Evolutionary conservation across 2,329 filamentous ascomycete genomes (phyloP).

Genomic region (Cordyceps cicadae): DNA sequence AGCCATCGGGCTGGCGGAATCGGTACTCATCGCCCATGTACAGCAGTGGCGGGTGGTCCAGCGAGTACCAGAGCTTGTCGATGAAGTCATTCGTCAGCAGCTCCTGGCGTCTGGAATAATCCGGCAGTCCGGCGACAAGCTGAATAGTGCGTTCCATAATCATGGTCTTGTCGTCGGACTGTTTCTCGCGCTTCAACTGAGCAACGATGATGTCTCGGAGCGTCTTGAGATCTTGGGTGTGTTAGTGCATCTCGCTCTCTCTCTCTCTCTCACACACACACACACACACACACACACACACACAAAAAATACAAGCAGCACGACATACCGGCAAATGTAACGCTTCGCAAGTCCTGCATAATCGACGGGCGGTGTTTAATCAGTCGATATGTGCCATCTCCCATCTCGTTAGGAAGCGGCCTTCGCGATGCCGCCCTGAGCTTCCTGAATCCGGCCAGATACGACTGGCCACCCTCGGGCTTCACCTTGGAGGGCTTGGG

Average conservation of each 20-base stretch:
- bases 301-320: too few relatives aligned
- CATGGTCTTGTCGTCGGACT: slow-evolving; percentile 68
- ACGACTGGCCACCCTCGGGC: background rate
- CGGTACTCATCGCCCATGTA: slow-evolving; percentile 54
- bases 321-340: background rate
- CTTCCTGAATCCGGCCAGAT: slow-evolving; percentile 23
- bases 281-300: background rate
- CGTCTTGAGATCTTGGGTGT: slow-evolving; percentile 50
- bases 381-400: slow-evolving; percentile 51
- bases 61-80: slow-evolving; percentile 59
- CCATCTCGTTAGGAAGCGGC: slow-evolving; percentile 55
- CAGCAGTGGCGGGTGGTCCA: slow-evolving; percentile 64
- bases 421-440: slow-evolving; percentile 41
- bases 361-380: slow-evolving; percentile 35
- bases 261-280: background rate
- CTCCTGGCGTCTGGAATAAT: slow-evolving; percentile 51
- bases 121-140: slow-evolving; percentile 57
- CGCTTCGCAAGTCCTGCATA: slow-evolving; percentile 2
- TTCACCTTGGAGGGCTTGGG: background rate
- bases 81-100: slow-evolving; percentile 61
- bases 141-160: slow-evolving; percentile 67
- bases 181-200: slow-evolving; percentile 54
- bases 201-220: slow-evolving; percentile 51
- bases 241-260: too few relatives aligned
- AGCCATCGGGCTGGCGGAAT: slow-evolving; percentile 64